Evolutionary conservation across 2,329 filamentous ascomycete species (phyloP), one percentile per base, ranked within the genome.

Genomic region (Fusarium sp.): DNA sequence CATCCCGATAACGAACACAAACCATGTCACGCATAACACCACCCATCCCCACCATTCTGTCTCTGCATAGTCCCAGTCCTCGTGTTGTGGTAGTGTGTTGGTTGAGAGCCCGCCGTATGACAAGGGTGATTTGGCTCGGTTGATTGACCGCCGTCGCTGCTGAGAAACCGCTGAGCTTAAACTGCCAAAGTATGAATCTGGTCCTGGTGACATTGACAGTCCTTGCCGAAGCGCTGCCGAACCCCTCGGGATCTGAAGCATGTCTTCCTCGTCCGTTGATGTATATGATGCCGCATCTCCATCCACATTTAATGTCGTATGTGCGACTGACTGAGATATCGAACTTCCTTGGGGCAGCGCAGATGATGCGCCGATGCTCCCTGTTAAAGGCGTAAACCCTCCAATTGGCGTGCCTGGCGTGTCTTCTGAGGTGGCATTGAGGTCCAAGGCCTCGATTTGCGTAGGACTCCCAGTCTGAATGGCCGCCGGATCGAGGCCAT

Each of bases 11-110:
- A 98, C 95, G 81, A 99, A 98, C 29, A 98, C 95, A 52, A 97
- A 85, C 97, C 97, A 99, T 0, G 97, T 99, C 56, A 94, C 92
- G 45, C 93, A 85, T 35, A 99, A 86, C 57, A 99, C 93, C 9
- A 98, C 92, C 95, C 96, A 99, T 1, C 97, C 97, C 96, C 97
- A 99, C 92, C 94, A 97, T 79, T 97, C 95, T 1, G 97, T 99
- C 85, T 98, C 95, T 47, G 92, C 91, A 80, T 98, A 98, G 83
- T 98, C 94, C 92, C 95, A 97, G 69, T 92, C 91, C 68, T 86
- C 92, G 77, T 84, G 81, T 16, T 82, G 79, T 11, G 85, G 83
- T 9, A 88, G 78, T 18, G 88, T 84, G 52, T 86, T 86, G 4
- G 86, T 84, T 2, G 89, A 83, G 5, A 90, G 80, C 1, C 88